These are phyloP conservation scores for Tremella fuciformis DNA, from an alignment of 768 basidiomycete genomes.

Conservation along the genomic window DNA sequence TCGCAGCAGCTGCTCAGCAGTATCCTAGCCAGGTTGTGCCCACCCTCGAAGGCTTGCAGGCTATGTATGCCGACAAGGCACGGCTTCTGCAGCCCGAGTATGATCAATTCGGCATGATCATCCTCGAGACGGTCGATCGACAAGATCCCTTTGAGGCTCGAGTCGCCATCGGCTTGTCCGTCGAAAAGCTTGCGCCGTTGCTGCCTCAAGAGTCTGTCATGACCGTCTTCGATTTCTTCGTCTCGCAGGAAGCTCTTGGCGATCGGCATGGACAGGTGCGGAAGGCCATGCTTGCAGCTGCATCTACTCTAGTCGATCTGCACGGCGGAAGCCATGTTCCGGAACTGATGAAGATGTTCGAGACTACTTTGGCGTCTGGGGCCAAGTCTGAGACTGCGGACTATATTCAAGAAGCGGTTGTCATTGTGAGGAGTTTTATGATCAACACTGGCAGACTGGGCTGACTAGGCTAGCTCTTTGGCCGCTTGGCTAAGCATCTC, in stretches of 20 bases:
- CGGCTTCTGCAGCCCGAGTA: constrained; percentile 86
- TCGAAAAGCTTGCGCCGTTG: constrained; percentile 65
- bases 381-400: constrained; percentile 72
- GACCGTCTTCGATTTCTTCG: constrained; percentile 77
- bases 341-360: constrained; percentile 75
- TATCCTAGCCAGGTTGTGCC: constrained; percentile 63
- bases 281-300: constrained; percentile 81
- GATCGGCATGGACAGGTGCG: constrained; percentile 79
- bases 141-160: constrained; percentile 85
- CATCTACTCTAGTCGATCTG: constrained; percentile 72
- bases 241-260: constrained; percentile 80
- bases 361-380: constrained; percentile 64
- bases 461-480: constrained; percentile 60
- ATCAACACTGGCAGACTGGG: background rate
- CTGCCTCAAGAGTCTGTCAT: constrained; percentile 65
- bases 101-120: constrained; percentile 93
- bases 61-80: constrained; percentile 81
- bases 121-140: constrained; percentile 77
- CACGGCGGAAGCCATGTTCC: constrained; percentile 73
- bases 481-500: constrained; percentile 84
- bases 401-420: constrained; percentile 87
- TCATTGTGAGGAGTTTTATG: constrained; percentile 58
- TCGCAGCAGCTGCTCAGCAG: constrained; percentile 72
- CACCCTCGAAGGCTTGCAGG: constrained; percentile 58
- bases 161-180: constrained; percentile 66